phyloP scores from a whole-genome alignment of 306 rosid species.

The Vigna trinervia region DNA sequence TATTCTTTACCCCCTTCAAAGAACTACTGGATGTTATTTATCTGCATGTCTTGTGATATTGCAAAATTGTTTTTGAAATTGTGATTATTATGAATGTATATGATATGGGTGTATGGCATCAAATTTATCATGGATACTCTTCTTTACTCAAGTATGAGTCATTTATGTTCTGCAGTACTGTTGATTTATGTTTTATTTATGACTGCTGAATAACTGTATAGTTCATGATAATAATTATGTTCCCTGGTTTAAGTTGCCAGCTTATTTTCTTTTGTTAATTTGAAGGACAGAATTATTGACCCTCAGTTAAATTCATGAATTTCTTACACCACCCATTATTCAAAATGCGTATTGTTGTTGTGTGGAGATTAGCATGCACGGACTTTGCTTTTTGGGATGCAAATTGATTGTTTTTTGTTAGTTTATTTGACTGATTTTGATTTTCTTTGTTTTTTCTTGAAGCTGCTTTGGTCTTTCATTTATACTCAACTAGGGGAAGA shows the following conservation, averaged over 20 bases:
- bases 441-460: slow-evolving; percentile 47
- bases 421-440: slow-evolving; percentile 17
- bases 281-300: neutral
- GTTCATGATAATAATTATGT: neutral
- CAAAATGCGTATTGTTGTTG: neutral
- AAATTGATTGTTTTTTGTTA: slow-evolving; percentile 17
- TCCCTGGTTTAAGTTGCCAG: neutral
- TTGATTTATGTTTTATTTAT: neutral
- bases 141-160: neutral
- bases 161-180: neutral
- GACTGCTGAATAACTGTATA: neutral
- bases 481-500: slow-evolving; percentile 66
- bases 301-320: neutral
- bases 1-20: neutral
- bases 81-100: slow-evolving; percentile 7
- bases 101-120: neutral
- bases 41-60: slow-evolving; percentile 25
- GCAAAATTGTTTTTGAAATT: slow-evolving; percentile 18
- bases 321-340: neutral
- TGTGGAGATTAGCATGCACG: neutral
- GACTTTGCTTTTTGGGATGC: slow-evolving; percentile 3
- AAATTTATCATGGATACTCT: neutral
- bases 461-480: slow-evolving; percentile 97
- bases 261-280: neutral
- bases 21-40: neutral